A percentile compares a stretch with the other conserved stretches of the same genome.
phyloP scores from a whole-genome alignment of 2,329 filamentous ascomycete species.

The Penicillium sp. region DNA sequence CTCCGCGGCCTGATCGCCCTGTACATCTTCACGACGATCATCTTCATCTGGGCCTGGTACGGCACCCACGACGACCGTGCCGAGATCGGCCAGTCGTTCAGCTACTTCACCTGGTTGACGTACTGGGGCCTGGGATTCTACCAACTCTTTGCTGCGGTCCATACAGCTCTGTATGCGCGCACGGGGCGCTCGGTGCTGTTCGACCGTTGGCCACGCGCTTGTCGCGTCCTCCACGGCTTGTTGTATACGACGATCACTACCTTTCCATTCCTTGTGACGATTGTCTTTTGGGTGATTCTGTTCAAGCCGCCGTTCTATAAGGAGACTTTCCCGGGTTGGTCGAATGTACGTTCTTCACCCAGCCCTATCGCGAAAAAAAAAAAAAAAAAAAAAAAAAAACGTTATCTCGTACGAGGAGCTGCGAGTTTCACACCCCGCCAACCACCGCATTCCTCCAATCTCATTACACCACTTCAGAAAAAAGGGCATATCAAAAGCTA shows the following conservation, averaged over 20 bases:
- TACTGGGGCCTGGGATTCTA: constrained; percentile 86
- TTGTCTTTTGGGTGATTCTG: constrained; percentile 69
- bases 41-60: constrained; percentile 69
- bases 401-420: neutral
- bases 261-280: constrained; percentile 68
- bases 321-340: constrained; percentile 56
- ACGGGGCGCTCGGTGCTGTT: constrained; percentile 57
- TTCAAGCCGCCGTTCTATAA: constrained; percentile 57
- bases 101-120: constrained; percentile 78
- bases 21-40: constrained; percentile 69
- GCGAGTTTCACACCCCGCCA: neutral
- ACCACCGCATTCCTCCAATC: constrained; percentile 6
- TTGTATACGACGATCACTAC: constrained; percentile 65
- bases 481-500: neutral
- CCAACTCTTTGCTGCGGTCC: constrained; percentile 65
- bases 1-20: constrained; percentile 50
- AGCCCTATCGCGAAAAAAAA: neutral
- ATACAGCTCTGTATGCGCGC: constrained; percentile 68
- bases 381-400: no score
- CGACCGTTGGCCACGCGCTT: constrained; percentile 59
- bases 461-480: neutral
- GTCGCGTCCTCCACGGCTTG: constrained; percentile 66
- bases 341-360: constrained; percentile 40
- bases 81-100: constrained; percentile 62
- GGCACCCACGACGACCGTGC: constrained; percentile 56